Evolutionary conservation across 768 basidiomycete species (phyloP), one percentile per base, ranked within the genome.

Genomic region (Mycena vitilis): DNA sequence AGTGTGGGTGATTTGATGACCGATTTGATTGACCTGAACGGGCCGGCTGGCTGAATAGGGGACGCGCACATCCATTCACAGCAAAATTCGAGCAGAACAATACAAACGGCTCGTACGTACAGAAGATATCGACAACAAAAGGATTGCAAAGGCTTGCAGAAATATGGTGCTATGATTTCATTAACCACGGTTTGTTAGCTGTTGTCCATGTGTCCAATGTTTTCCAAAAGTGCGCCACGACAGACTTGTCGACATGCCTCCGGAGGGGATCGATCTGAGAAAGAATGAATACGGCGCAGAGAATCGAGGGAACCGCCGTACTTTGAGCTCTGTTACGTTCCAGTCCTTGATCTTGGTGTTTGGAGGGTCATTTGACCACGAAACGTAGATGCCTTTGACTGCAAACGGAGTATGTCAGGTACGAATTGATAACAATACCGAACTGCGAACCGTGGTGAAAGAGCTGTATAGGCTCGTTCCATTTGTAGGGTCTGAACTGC

Each of bases 401-500:
- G 71, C 23, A 45, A 4, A 25, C 30, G 30, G 30, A 5, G 15
- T 12, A 22, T 4, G 25, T 36, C 1, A 59, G 20, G n/a, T 23
- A 65, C 23, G 49, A 65, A 73, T 60, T 10, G 5, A 36, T 18
- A 36, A 30, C 5, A 34, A 61, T 22, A 44, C 16, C 30, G 15
- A 25, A 16, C 11, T 11, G 73, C 84, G 53, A 71, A 97, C 96
- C 96, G 75, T 99, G 93, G 76, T 98, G 94, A 81, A 99, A 99
- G 34, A 99, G 80, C 58, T 92, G 87, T 67, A 90, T 89, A 1
- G 98, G 98, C 75, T 99, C 96, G 57, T 86, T 90, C 97, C 97
- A 99, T 77, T 97, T 96, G 82, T 99, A 99, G 20, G 94, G 92
- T 65, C 91, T 85, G 81, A 99, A 99, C 77, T 99, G 98, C 98